Percentiles rank a stretch among this genome's conserved stretches.
These are phyloP conservation scores for Lachnellula subtilissima DNA, from an alignment of 2,329 filamentous ascomycete genomes.

Conservation along the genomic window DNA sequence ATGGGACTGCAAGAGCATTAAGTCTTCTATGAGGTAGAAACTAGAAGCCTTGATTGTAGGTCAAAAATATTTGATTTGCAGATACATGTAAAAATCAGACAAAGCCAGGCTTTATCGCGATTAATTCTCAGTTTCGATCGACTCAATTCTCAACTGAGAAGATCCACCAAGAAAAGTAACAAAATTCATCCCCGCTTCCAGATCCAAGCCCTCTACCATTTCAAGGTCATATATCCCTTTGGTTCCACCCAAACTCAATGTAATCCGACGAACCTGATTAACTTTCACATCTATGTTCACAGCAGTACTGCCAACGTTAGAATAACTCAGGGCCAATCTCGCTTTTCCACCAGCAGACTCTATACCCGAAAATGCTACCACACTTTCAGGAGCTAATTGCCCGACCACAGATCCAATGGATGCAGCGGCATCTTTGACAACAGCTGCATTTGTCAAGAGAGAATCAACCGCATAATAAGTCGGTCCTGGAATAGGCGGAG, in stretches of 20 bases:
- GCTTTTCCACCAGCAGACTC: background rate
- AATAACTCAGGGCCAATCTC: constrained; percentile 5
- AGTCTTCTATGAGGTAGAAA: too few species aligned
- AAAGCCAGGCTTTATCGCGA: too few species aligned
- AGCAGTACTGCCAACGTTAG: background rate
- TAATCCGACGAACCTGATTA: constrained; percentile 6
- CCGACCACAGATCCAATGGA: constrained; percentile 10
- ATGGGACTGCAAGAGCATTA: too few species aligned
- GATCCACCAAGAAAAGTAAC: constrained; percentile 8
- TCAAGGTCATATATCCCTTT: constrained; percentile 1
- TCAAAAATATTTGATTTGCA: too few species aligned
- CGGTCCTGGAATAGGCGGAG: background rate
- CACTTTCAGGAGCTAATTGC: background rate
- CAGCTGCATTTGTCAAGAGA: constrained; percentile 3
- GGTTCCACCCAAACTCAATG: constrained; percentile 1
- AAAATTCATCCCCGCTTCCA: constrained; percentile 10
- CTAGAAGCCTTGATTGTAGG: too few species aligned
- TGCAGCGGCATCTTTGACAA: constrained; percentile 2
- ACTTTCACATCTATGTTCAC: constrained; percentile 1
- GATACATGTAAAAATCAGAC: too few species aligned
- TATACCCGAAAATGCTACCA: constrained; percentile 10
- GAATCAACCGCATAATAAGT: constrained; percentile 15
- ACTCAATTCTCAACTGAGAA: background rate
- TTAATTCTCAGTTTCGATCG: background rate
- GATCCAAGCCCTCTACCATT: background rate